Base-by-base conservation (phyloP, 371 early-diverging fungal genomes). In the Mortierella sp. region DNA sequence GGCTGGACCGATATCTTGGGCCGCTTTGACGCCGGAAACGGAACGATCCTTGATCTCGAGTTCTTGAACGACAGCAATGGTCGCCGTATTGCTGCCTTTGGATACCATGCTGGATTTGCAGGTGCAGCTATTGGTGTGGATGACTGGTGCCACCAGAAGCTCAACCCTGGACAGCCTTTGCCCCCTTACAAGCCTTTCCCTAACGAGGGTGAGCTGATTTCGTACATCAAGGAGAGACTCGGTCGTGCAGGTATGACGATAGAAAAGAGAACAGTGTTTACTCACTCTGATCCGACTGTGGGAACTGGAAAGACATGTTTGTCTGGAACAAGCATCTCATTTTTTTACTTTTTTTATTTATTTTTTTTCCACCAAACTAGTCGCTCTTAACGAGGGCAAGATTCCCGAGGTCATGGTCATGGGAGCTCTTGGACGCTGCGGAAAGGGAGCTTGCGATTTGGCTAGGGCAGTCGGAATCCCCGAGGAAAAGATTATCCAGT, bases 391-490 rank as follows among this genome's bases (percentile, higher is more conserved):
- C 74, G 84, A 85, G 61, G 91, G 93, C 57, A 75, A 87, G 56
- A 68, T 69, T 47, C 98, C 98, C 57, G 86, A 86, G 68, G 89
- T 98, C 19, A 94, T 98, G 94, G 97, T 98, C 5, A 96, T 98
- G 93, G 99, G 99, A 48, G 99, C 99, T 44, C 82, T 96, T 52
- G 99, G 99, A 59, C 94, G 99, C 46, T 98, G 99, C 83, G 99
- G 99, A 63, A 82, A 84, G 28, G 99, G 99, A 53, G 97, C 99
- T 19, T 82, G 84, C 58, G 95, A 95, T 66, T 91, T 95, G 74
- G 94, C 94, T 30, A 87, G 86, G 61, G 89, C 91, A 70, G 93
- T 90, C 16, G 97, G 96, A 30, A 92, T 98, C 74, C 94, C 95
- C 48, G 94, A 94, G 74, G 90, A 91, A 43, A 88, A 93, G 86